Evolutionary conservation across 2,329 filamentous ascomycete genomes (phyloP).

Genomic region (Nothophoma quercina): DNA sequence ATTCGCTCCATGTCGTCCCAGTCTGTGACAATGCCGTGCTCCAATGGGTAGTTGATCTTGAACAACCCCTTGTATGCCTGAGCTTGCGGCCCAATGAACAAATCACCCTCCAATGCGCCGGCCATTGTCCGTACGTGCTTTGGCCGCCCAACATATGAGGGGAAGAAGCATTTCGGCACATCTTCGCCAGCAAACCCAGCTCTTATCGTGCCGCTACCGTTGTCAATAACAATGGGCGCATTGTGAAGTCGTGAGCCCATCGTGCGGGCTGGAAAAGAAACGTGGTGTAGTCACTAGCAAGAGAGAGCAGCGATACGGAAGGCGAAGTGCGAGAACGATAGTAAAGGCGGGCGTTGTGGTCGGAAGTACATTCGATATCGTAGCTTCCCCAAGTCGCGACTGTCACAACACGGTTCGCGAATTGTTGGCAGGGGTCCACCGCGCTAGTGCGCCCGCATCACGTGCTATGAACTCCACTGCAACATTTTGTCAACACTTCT

Average conservation of each 20-base stretch:
- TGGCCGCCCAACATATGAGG: conserved; percentile 93
- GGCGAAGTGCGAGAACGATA: background rate
- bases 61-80: conserved; percentile 89
- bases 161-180: conserved; percentile 94
- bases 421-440: conserved; percentile 33
- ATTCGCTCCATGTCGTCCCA: conserved; percentile 99
- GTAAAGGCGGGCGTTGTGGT: conserved; percentile 20
- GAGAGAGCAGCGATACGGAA: background rate
- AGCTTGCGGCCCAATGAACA: conserved; percentile 93
- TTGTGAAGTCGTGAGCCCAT: conserved; percentile 86
- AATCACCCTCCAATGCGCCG: conserved; percentile 94
- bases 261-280: conserved; percentile 21
- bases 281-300: too few relatives aligned
- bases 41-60: conserved; percentile 94
- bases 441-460: conserved; percentile 30
- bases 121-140: conserved; percentile 95
- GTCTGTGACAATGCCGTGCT: conserved; percentile 98
- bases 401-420: conserved; percentile 39
- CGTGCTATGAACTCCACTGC: conserved; percentile 23
- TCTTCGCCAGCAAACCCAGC: conserved; percentile 97
- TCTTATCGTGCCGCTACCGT: conserved; percentile 96
- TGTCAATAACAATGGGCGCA: conserved; percentile 97
- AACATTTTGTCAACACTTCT: too few relatives aligned
- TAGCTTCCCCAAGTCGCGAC: conserved; percentile 40
- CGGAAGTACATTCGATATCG: conserved; percentile 33